Evolutionary conservation across 2,329 filamentous ascomycete genomes (phyloP).

Genomic region (Teratosphaeria gauchensis): DNA sequence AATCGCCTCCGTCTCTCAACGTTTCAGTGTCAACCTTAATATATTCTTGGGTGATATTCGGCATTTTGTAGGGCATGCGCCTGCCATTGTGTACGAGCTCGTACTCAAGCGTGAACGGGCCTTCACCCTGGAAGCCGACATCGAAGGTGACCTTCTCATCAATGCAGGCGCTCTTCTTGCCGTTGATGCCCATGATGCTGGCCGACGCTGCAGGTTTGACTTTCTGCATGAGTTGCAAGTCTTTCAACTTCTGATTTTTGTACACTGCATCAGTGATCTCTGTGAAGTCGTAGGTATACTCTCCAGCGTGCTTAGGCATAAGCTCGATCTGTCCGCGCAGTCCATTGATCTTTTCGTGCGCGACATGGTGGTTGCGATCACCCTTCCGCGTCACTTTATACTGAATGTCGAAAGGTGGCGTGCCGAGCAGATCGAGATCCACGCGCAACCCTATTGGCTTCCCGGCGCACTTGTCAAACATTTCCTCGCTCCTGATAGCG

Average conservation of each 20-base stretch:
- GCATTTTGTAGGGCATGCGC: slow-evolving; percentile 57
- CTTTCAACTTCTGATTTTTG: slow-evolving; percentile 50
- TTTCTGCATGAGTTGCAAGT: slow-evolving; percentile 64
- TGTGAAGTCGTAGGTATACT: slow-evolving; percentile 77
- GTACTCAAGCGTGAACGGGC: slow-evolving; percentile 83
- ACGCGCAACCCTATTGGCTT: slow-evolving; percentile 86
- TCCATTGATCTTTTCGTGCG: slow-evolving; percentile 53
- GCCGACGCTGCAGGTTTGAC: slow-evolving; percentile 90
- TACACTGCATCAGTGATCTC: slow-evolving; percentile 79
- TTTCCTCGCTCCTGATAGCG: slow-evolving; percentile 63
- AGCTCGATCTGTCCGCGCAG: slow-evolving; percentile 78
- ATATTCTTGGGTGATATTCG: slow-evolving; percentile 51
- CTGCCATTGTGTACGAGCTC: slow-evolving; percentile 86
- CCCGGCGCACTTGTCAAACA: slow-evolving; percentile 90
- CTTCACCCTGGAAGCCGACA: slow-evolving; percentile 67
- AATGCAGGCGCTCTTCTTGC: slow-evolving; percentile 63
- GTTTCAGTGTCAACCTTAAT: slow-evolving; percentile 67
- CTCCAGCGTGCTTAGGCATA: slow-evolving; percentile 68
- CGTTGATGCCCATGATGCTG: slow-evolving; percentile 48
- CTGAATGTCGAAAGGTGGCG: slow-evolving; percentile 75
- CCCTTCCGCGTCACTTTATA: slow-evolving; percentile 62
- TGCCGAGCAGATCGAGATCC: slow-evolving; percentile 81
- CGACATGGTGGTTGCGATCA: slow-evolving; percentile 39
- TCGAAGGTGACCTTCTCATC: slow-evolving; percentile 69
- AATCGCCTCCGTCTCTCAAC: slow-evolving; percentile 75